These are phyloP conservation scores for Ogataea minuta DNA, from an alignment of 805 yeast species.

Conservation along the genomic window DNA sequence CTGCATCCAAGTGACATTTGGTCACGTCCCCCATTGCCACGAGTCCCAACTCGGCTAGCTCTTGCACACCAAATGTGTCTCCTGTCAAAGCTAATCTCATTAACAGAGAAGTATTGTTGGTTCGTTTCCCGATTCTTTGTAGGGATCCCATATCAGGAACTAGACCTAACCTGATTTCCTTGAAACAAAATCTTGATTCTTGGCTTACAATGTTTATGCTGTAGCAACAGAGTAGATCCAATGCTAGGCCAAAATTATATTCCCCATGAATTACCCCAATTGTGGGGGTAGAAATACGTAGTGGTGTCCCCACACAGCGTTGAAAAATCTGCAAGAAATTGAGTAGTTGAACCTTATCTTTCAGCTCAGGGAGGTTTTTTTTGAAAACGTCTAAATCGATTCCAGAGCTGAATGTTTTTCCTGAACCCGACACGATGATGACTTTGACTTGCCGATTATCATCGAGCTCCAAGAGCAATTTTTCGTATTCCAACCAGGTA, in stretches of 20 bases:
- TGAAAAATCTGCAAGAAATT: constrained; percentile 57
- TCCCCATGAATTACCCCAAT: constrained; percentile 67
- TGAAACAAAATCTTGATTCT: constrained; percentile 54
- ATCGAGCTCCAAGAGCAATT: constrained; percentile 46
- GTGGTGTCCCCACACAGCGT: constrained; percentile 47
- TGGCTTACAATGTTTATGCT: constrained; percentile 55
- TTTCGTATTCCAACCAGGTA: constrained; percentile 58
- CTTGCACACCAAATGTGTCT: too few species aligned
- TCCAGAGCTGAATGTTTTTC: constrained; percentile 62
- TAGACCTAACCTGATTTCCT: constrained; percentile 71
- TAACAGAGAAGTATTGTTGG: too few species aligned
- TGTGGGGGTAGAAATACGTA: constrained; percentile 55
- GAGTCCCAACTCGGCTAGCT: too few species aligned
- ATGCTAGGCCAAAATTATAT: constrained; percentile 56
- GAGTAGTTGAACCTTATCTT: constrained; percentile 22
- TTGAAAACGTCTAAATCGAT: constrained; percentile 47
- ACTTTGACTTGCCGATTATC: constrained; percentile 45
- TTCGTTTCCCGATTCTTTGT: constrained; percentile 50
- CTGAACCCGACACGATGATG: constrained; percentile 56
- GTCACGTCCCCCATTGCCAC: too few species aligned
- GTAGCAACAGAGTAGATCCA: constrained; percentile 61
- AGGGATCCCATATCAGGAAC: constrained; percentile 79
- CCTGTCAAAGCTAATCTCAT: too few species aligned
- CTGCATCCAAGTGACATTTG: too few species aligned
- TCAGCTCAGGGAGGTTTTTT: constrained; percentile 18